Base-by-base conservation (phyloP, 352 stramenopile species). In the Globisporangium nodosum region DNA sequence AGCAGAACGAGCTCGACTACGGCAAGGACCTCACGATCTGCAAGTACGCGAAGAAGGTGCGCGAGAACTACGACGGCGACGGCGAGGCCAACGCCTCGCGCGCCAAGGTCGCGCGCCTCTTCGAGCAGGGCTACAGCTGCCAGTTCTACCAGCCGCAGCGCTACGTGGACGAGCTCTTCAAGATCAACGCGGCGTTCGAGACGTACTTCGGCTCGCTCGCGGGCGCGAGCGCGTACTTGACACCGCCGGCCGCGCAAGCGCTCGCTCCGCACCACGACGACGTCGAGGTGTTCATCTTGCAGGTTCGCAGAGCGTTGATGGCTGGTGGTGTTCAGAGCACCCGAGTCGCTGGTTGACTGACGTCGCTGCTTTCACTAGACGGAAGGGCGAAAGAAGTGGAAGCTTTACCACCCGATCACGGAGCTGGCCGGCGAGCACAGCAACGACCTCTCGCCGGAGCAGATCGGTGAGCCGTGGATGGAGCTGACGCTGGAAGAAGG, bases 81-180 rank as follows among this genome's bases (percentile, higher is more conserved):
- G 70, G 75, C 8, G 74, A 89, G 33, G 61, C 61, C 8, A 61
- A 78, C 58, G 78, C 70, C 1, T 74, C 71, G 18, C 78, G 74
- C 50, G 71, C 78, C 50, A 73, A 88, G 55, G 68, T 95, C 50
- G 71, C 64, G 27, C 74, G 66, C 40, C 63, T 92, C 50, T 65
- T 95, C 18, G 74, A 90, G 37, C 70, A 68, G 37, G 72, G 76
- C 27, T 96, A 84, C 66, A 96, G 84, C 63, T 92, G 84, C 66
- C 86, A 96, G 63, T 96, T 96, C 60, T 96, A 90, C 61, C 86
- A 96, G 55, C 86, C 86, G 12, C 86, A 96, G 65, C 86, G 86
- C 46, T 90, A 93, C 58, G 70, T 80, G 5, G 82, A 94, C 58
- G 73, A 74, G 24, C 70, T 96, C 30, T 92, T 76, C 61, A 56